A percentile compares a stretch with the other conserved stretches of the same genome.
Evolutionary conservation across 106 monocot species (phyloP).

Genomic region (Apostasia ramifera): DNA sequence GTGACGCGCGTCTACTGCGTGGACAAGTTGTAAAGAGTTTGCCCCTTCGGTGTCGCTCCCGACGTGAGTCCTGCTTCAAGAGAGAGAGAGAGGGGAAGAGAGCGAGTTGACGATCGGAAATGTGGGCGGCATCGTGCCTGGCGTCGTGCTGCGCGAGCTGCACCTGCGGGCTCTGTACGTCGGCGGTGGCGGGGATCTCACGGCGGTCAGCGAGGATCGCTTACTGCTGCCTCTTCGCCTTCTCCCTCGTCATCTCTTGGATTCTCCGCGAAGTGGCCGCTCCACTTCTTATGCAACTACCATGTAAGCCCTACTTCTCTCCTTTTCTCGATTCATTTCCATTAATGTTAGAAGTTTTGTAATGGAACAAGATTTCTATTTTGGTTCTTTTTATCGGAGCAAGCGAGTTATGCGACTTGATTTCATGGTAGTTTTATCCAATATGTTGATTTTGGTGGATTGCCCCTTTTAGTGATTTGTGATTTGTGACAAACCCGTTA

Average conservation of each 20-base stretch:
- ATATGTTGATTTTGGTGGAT: too few species aligned
- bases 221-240: conserved; percentile 93
- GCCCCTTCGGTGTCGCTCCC: too few species aligned
- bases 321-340: neutral
- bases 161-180: conserved; percentile 83
- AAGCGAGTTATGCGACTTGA: neutral
- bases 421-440: neutral
- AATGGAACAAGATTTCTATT: neutral
- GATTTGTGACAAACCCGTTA: neutral
- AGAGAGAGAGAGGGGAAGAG: too few species aligned
- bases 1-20: too few species aligned
- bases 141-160: conserved; percentile 95
- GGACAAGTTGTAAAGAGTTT: too few species aligned
- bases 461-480: too few species aligned
- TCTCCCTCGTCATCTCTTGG: conserved; percentile 90
- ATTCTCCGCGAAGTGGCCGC: conserved; percentile 93
- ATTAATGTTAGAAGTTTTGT: neutral
- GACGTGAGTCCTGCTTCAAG: too few species aligned
- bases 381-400: neutral
- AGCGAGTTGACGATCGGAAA: conserved; percentile 8
- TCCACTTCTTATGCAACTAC: conserved; percentile 76
- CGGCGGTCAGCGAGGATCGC: conserved; percentile 91
- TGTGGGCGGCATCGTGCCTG: conserved; percentile 97
- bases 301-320: conserved; percentile 34
- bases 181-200: conserved; percentile 66